Percentiles rank a stretch among this genome's conserved stretches.
phyloP scores from a whole-genome alignment of 2,329 filamentous ascomycete species.

The Sporothrix curviconia region DNA sequence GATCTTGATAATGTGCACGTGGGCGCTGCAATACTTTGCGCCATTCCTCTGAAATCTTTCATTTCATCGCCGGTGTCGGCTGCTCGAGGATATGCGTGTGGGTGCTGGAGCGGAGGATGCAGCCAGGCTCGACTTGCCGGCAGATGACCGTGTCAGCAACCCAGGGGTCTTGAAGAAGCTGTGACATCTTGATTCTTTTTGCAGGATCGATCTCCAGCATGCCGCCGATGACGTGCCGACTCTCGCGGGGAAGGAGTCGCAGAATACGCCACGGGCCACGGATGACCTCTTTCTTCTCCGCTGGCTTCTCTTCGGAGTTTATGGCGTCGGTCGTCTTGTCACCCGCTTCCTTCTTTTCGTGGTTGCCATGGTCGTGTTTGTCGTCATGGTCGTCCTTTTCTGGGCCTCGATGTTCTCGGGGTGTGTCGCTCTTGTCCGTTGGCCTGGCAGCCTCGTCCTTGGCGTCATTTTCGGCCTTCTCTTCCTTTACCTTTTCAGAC shows the following conservation, averaged over 20 bases:
- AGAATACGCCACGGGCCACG: conserved; percentile 89
- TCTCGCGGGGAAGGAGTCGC: conserved; percentile 80
- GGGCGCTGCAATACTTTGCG: not conserved
- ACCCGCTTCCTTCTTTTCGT: conserved; percentile 18
- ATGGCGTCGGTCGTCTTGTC: conserved; percentile 19
- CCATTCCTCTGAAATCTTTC: not conserved
- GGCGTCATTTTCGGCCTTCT: not conserved
- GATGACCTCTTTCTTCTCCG: conserved; percentile 67
- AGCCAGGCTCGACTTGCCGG: conserved; percentile 64
- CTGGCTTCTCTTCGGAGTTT: conserved; percentile 23
- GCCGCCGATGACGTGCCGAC: conserved; percentile 76
- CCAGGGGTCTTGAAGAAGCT: conserved; percentile 86
- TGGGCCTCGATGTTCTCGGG: not conserved
- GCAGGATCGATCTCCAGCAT: conserved; percentile 89
- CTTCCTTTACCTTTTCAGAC: not conserved
- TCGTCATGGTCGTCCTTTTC: not conserved
- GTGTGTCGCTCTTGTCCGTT: not conserved
- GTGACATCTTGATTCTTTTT: conserved; percentile 74
- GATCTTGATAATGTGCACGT: not conserved
- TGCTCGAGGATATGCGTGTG: conserved; percentile 85
- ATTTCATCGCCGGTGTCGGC: conserved; percentile 35
- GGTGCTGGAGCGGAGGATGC: conserved; percentile 63
- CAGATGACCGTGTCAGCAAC: conserved; percentile 80
- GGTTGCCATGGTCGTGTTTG: not conserved
- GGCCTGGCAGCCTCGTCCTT: not conserved